phyloP scores from a whole-genome alignment of 73 alveolate genomes.

The Tetrahymena elliotti region DNA sequence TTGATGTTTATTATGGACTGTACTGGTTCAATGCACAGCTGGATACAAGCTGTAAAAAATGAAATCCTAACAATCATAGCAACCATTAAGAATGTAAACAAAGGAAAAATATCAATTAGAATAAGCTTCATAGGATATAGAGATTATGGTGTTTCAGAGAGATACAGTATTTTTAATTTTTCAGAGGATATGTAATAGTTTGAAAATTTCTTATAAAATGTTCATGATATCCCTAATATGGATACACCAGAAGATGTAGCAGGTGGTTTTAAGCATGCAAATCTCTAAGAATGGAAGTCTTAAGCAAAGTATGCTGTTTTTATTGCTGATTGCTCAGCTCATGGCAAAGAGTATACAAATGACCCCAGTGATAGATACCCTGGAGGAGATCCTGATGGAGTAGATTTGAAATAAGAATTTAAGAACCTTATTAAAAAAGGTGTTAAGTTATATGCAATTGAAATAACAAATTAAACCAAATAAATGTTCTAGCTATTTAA shows the following conservation, averaged over 20 bases:
- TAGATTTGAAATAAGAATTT: neutral
- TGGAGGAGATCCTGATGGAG: slow-evolving; percentile 22
- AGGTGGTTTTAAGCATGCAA: slow-evolving; percentile 8
- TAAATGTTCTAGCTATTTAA: neutral
- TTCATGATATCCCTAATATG: slow-evolving; percentile 13
- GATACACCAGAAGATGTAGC: slow-evolving; percentile 3
- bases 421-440: neutral
- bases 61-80: neutral
- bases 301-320: neutral
- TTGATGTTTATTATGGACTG: neutral
- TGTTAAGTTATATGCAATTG: neutral
- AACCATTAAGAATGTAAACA: neutral
- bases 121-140: neutral
- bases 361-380: neutral
- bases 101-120: neutral
- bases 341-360: neutral
- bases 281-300: neutral
- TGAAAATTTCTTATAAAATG: neutral
- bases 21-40: slow-evolving; percentile 5
- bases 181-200: neutral
- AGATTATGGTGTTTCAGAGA: neutral
- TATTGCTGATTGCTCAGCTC: slow-evolving; percentile 16
- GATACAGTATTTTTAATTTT: neutral
- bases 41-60: slow-evolving; percentile 3
- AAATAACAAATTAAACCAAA: neutral